Evolutionary conservation across 179 eudicot species (phyloP).

Genomic region (Silene noctiflora): DNA sequence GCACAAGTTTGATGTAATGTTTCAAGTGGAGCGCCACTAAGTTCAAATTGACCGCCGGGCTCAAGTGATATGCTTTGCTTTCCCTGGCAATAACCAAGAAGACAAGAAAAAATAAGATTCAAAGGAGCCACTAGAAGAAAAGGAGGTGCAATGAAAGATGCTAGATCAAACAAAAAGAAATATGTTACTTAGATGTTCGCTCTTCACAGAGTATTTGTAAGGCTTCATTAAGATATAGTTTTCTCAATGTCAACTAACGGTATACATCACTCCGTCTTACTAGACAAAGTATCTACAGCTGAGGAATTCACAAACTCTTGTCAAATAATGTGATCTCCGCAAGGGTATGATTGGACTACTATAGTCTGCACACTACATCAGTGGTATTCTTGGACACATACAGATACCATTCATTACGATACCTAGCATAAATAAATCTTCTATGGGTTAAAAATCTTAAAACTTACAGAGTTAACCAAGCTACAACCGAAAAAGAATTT

Average conservation of each 20-base stretch:
- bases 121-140: constrained; percentile 15
- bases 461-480: background rate
- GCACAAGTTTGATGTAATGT: constrained; percentile 99
- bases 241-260: background rate
- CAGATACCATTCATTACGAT: too few species aligned
- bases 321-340: background rate
- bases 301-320: constrained; percentile 1
- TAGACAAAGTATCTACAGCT: background rate
- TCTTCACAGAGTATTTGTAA: background rate
- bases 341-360: background rate
- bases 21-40: constrained; percentile 98
- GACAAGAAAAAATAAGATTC: constrained; percentile 8
- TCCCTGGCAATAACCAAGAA: constrained; percentile 47
- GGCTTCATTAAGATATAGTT: background rate
- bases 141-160: constrained; percentile 4
- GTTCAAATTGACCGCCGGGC: constrained; percentile 99
- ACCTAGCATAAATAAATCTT: background rate
- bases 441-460: background rate
- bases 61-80: constrained; percentile 92
- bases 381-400: background rate
- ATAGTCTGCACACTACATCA: background rate
- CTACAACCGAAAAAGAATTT: background rate
- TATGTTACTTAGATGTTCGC: background rate
- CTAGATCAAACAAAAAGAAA: constrained; percentile 18
- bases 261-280: background rate